Conservation (phyloP, 2,329 filamentous ascomycete genomes). For the Alternaria angustiovoidea region DNA sequence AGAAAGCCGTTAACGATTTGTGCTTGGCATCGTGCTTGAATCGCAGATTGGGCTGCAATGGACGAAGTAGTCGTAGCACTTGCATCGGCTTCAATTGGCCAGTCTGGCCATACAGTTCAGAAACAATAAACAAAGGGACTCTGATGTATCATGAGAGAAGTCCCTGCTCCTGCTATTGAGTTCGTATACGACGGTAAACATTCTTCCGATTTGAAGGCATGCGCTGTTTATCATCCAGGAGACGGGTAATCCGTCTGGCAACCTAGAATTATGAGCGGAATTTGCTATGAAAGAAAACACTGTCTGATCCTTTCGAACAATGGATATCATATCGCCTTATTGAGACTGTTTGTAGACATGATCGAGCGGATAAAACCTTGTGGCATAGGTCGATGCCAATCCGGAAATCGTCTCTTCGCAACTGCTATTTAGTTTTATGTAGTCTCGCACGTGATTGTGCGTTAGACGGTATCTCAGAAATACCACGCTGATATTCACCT, state of each 20-base stretch:
- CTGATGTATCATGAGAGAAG: neutral
- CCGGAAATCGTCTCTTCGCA: neutral
- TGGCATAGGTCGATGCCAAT: neutral
- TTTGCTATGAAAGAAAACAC: too few species aligned
- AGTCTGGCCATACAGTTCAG: neutral
- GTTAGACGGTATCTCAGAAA: neutral
- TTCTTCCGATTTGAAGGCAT: too few species aligned
- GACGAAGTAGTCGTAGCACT: neutral
- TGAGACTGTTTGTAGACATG: neutral
- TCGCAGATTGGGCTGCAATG: neutral
- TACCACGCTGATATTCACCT: neutral
- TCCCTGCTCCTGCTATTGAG: neutral
- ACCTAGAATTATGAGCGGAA: too few species aligned
- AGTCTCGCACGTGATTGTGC: neutral
- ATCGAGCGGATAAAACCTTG: neutral
- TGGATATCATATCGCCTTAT: neutral
- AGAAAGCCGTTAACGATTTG: neutral
- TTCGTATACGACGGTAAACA: too few species aligned
- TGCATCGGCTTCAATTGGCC: neutral
- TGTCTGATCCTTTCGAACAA: too few species aligned
- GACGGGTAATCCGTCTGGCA: too few species aligned
- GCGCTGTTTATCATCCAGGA: too few species aligned
- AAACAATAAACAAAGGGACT: neutral
- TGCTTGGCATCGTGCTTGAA: neutral
- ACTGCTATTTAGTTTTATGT: neutral